Percentiles rank a stretch among this genome's conserved stretches.
Evolutionary conservation across 108 stramenopile species (phyloP).

Genomic region (Nitzschia palea): DNA sequence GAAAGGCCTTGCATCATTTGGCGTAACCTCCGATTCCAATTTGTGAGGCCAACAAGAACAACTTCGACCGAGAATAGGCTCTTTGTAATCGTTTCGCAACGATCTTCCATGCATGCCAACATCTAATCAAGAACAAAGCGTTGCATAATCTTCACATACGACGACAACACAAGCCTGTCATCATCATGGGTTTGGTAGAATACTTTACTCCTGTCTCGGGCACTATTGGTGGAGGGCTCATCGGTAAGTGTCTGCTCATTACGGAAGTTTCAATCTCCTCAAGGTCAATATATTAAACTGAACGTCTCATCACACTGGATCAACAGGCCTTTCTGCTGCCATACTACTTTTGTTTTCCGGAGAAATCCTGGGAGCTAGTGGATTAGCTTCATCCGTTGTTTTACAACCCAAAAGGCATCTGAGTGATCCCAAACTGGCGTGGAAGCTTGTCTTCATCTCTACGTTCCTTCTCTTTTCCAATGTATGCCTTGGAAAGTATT

Average conservation of each 20-base stretch:
- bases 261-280: background rate
- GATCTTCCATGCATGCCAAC: too few species aligned
- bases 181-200: background rate
- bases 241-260: conserved; percentile 13
- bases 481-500: conserved; percentile 24
- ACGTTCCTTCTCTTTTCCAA: conserved; percentile 46
- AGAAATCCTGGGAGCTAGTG: conserved; percentile 71
- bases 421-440: conserved; percentile 37
- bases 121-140: too few species aligned
- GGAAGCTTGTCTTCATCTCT: conserved; percentile 59
- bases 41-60: too few species aligned
- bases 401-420: conserved; percentile 34
- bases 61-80: too few species aligned
- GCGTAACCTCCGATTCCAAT: too few species aligned
- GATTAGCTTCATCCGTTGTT: conserved; percentile 48
- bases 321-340: conserved; percentile 16
- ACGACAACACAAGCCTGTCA: too few species aligned
- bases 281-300: background rate
- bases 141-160: too few species aligned
- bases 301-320: background rate
- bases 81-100: too few species aligned
- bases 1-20: too few species aligned
- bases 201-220: conserved; percentile 25
- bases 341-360: conserved; percentile 63
- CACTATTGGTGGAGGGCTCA: conserved; percentile 17